These are phyloP conservation scores for Lithocarpus polystachyus DNA, from an alignment of 306 rosid species.

Conservation along the genomic window DNA sequence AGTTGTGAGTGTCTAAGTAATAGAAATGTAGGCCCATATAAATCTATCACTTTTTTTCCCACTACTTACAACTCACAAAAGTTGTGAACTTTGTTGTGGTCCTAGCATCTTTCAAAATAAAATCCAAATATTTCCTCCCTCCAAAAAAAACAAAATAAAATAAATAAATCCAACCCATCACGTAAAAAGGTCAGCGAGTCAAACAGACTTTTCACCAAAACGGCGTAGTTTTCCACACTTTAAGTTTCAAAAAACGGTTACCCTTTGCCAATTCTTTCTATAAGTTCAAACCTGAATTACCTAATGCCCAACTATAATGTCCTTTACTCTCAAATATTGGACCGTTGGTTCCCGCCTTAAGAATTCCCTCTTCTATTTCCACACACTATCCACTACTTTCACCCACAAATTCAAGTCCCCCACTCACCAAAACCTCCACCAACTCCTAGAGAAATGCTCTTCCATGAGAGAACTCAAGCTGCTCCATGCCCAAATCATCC, in stretches of 20 bases:
- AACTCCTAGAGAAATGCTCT: slow-evolving; percentile 46
- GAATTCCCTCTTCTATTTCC: slow-evolving; percentile 10
- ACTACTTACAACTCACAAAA: too few relatives aligned
- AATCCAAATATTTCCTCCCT: too few relatives aligned
- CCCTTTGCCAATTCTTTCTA: not conserved
- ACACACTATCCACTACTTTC: slow-evolving; percentile 9
- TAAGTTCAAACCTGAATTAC: not conserved
- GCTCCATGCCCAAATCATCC: slow-evolving; percentile 63
- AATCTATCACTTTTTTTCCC: fast-evolving
- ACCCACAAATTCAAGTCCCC: slow-evolving; percentile 40
- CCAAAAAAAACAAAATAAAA: too few relatives aligned
- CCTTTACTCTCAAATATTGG: slow-evolving; percentile 21
- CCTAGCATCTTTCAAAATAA: fast-evolving
- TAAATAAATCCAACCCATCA: too few relatives aligned
- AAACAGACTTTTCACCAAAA: not conserved
- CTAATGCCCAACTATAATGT: slow-evolving; percentile 29
- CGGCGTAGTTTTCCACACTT: not conserved
- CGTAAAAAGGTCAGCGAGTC: too few relatives aligned
- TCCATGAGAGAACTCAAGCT: slow-evolving; percentile 56
- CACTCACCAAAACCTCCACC: slow-evolving; percentile 52
- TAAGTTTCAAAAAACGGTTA: not conserved
- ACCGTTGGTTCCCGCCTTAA: slow-evolving; percentile 42
- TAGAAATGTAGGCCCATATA: too few relatives aligned
- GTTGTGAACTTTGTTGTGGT: too few relatives aligned
- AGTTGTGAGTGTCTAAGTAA: fast-evolving